Conservation (phyloP, 805 yeast species). For the Starmerella etchellsii region DNA sequence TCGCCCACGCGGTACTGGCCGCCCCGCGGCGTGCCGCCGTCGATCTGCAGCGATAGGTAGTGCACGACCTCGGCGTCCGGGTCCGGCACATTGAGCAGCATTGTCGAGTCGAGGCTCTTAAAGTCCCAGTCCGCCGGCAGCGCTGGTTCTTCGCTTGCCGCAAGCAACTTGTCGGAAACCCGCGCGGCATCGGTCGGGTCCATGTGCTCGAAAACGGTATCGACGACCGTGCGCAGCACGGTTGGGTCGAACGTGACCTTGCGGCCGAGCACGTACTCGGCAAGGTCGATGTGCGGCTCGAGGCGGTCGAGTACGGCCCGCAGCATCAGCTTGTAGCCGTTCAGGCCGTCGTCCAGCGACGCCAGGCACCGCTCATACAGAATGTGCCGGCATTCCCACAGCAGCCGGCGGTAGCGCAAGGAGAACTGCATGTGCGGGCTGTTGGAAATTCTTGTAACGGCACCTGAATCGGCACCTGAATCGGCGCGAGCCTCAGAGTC, state of each 20-base stretch:
- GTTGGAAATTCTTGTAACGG: background rate
- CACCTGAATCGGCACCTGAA: too few species aligned
- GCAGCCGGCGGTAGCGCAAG: constrained; percentile 13
- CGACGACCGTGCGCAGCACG: background rate
- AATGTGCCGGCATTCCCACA: constrained; percentile 17
- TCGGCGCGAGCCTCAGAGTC: background rate
- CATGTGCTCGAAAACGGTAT: constrained; percentile 9
- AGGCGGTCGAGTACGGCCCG: constrained; percentile 4
- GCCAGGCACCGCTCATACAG: constrained; percentile 13
- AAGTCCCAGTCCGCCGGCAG: constrained; percentile 1
- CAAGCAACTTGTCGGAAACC: background rate
- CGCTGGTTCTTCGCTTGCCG: background rate
- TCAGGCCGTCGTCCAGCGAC: constrained; percentile 32
- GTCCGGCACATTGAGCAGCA: constrained; percentile 45
- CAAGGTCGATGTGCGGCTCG: constrained; percentile 3
- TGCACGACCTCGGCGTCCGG: constrained; percentile 53
- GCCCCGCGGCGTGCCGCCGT: constrained; percentile 4
- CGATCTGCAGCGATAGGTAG: constrained; percentile 34
- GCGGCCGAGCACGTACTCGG: constrained; percentile 2
- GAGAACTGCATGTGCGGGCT: constrained; percentile 17
- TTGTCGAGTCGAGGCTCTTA: constrained; percentile 17
- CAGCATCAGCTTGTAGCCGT: constrained; percentile 5
- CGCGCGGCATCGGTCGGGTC: constrained; percentile 10
- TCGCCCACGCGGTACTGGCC: constrained; percentile 44
- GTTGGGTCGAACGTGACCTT: background rate